Evolutionary conservation across 176 grass and related monocot genomes (phyloP).

Genomic region (Pontederia paniculata): DNA sequence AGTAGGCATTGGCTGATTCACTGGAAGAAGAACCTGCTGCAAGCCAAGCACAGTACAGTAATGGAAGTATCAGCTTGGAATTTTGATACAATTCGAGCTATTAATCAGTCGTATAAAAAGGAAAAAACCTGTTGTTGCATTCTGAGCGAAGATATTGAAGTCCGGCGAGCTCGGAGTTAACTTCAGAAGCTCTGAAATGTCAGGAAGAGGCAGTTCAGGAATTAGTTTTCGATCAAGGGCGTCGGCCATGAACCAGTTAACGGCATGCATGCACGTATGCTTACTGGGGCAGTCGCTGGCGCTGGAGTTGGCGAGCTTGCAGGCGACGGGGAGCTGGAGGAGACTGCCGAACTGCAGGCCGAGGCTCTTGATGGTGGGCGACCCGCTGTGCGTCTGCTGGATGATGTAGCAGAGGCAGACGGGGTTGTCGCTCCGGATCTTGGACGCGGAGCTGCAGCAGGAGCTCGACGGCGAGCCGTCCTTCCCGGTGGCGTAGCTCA

Average conservation of each 20-base stretch:
- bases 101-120: too few species aligned
- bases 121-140: too few species aligned
- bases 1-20: too few species aligned
- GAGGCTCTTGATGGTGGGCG: constrained; percentile 34
- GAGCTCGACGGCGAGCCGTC: constrained; percentile 26
- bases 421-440: constrained; percentile 27
- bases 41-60: too few species aligned
- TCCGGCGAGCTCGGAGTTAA: constrained; percentile 45
- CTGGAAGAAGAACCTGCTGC: too few species aligned
- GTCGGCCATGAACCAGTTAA: not conserved
- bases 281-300: constrained; percentile 64
- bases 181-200: constrained; percentile 42
- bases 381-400: constrained; percentile 60
- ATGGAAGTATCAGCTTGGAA: too few species aligned
- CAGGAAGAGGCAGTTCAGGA: too few species aligned
- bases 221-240: too few species aligned
- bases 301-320: constrained; percentile 52
- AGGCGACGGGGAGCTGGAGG: constrained; percentile 33
- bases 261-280: not conserved
- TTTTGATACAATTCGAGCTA: too few species aligned
- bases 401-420: constrained; percentile 77
- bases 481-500: constrained; percentile 60
- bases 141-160: constrained; percentile 43
- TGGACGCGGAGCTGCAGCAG: constrained; percentile 39
- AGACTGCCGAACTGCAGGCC: constrained; percentile 48